Percentiles rank a stretch among this genome's conserved stretches.
Evolutionary conservation across 805 yeast species (phyloP).

Genomic region (Vanderwaltozyma polyspora): DNA sequence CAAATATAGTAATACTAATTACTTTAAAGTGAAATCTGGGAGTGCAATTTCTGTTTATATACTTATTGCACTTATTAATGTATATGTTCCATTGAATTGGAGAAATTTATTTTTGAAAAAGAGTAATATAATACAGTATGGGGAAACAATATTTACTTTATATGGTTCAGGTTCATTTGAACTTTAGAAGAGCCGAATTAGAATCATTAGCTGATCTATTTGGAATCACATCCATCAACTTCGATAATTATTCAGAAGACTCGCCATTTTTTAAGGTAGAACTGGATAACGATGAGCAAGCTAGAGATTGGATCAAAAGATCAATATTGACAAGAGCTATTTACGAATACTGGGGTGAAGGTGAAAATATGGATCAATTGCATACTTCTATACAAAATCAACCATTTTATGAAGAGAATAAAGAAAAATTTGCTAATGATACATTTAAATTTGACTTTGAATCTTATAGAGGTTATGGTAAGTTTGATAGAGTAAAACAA

Average conservation of each 20-base stretch:
- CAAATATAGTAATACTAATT: no score
- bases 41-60: no score
- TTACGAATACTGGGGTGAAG: slow-evolving; percentile 76
- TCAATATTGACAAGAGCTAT: slow-evolving; percentile 64
- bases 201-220: slow-evolving; percentile 69
- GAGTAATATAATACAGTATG: no score
- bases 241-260: slow-evolving; percentile 43
- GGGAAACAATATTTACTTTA: slow-evolving; percentile 51
- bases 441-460: slow-evolving; percentile 76
- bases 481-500: slow-evolving; percentile 36
- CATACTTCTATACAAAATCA: slow-evolving; percentile 37
- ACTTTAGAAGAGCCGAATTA: slow-evolving; percentile 71
- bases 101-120: no score
- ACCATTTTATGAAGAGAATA: slow-evolving; percentile 12
- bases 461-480: slow-evolving; percentile 52
- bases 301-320: slow-evolving; percentile 49
- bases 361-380: slow-evolving; percentile 40
- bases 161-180: slow-evolving; percentile 74
- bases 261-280: slow-evolving; percentile 65
- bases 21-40: no score
- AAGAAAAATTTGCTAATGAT: slow-evolving; percentile 28
- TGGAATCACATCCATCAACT: slow-evolving; percentile 41
- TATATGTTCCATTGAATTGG: no score
- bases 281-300: slow-evolving; percentile 56
- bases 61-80: no score